These are phyloP conservation scores for Aspergillus taichungensis DNA, from an alignment of 495 filamentous ascomycete species.

Conservation along the genomic window DNA sequence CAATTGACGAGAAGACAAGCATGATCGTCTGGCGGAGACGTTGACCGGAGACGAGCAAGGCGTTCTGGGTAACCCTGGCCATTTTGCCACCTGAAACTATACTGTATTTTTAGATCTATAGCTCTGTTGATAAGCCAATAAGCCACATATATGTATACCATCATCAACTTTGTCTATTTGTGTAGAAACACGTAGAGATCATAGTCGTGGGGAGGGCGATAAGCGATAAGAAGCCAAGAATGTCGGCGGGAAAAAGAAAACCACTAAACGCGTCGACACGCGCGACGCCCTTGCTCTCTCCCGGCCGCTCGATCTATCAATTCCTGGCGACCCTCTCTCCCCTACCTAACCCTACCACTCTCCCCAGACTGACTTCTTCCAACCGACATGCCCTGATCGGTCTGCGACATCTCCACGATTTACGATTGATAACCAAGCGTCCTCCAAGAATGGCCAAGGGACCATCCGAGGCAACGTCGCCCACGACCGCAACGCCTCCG, in stretches of 20 bases:
- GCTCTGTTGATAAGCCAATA: neutral
- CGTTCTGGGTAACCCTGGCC: neutral
- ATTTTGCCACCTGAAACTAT: neutral
- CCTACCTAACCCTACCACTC: slow-evolving; percentile 9
- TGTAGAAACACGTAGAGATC: neutral
- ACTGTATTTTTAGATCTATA: slow-evolving; percentile 1
- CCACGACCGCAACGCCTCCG: slow-evolving; percentile 30
- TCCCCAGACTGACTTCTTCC: neutral
- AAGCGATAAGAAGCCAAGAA: neutral
- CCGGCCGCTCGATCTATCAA: slow-evolving; percentile 8
- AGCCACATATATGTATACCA: neutral
- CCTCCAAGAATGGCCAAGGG: slow-evolving; percentile 28
- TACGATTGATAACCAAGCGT: neutral
- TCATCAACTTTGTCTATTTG: too few species aligned
- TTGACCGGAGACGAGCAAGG: too few species aligned
- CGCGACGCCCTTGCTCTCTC: slow-evolving; percentile 10
- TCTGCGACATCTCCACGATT: neutral
- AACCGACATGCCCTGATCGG: slow-evolving; percentile 1
- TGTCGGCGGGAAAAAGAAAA: slow-evolving; percentile 5
- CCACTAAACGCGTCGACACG: slow-evolving; percentile 38
- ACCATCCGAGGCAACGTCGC: slow-evolving; percentile 27
- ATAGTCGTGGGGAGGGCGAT: neutral
- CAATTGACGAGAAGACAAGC: neutral
- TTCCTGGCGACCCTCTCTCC: slow-evolving; percentile 7
- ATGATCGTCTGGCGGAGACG: slow-evolving; percentile 7